phyloP scores from a whole-genome alignment of 345 rosid genomes.

The Dovyalis caffra region DNA sequence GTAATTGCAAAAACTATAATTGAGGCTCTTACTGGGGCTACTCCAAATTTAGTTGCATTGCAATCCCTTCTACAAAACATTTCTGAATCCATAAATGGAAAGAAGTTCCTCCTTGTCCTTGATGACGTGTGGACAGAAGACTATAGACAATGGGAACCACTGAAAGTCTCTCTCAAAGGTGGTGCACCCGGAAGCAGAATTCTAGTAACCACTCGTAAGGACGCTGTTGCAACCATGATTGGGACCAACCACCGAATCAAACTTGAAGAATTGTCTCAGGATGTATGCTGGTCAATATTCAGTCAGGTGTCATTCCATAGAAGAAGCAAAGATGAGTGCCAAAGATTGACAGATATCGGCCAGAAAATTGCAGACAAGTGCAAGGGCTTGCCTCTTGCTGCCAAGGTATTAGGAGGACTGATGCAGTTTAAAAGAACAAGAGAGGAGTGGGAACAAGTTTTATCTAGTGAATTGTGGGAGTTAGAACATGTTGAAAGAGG shows the following conservation, averaged over 20 bases:
- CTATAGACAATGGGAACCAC: no score
- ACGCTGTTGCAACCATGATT: neutral
- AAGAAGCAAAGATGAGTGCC: neutral
- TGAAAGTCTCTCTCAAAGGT: neutral
- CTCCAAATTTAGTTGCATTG: neutral
- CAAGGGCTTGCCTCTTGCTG: no score
- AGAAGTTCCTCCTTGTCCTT: constrained; percentile 14
- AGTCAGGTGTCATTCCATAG: neutral
- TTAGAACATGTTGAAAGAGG: neutral
- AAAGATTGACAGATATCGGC: neutral
- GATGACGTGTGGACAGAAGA: no score
- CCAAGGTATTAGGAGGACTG: neutral
- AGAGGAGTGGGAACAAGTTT: neutral
- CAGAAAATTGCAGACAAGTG: neutral
- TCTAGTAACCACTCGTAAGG: no score
- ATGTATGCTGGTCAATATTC: neutral
- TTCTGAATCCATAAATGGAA: neutral
- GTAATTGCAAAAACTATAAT: no score
- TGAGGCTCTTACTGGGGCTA: no score
- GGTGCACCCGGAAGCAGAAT: no score
- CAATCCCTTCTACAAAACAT: neutral
- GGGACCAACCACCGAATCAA: neutral
- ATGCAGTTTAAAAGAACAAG: neutral
- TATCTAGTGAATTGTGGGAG: neutral
- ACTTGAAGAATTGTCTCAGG: neutral